phyloP scores from a whole-genome alignment of 108 stramenopile genomes.

The Mediolabrus comicus region DNA sequence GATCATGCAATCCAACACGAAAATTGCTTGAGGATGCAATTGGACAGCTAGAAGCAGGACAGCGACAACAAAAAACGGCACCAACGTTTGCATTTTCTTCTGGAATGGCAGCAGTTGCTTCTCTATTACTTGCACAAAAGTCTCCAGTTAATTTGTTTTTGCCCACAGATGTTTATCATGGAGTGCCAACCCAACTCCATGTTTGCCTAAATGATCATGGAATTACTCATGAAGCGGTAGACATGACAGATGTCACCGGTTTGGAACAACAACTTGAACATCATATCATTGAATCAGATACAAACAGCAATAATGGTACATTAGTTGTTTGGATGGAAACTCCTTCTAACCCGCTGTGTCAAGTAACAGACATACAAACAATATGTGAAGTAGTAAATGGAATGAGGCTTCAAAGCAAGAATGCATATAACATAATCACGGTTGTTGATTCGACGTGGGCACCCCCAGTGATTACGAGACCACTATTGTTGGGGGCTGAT shows the following conservation, averaged over 20 bases:
- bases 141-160: conserved; percentile 63
- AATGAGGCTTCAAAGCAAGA: not conserved
- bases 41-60: conserved; percentile 52
- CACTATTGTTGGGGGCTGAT: conserved; percentile 68
- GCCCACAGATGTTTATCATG: conserved; percentile 81
- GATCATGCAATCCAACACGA: conserved; percentile 83
- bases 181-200: conserved; percentile 67
- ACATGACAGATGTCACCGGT: conserved; percentile 51
- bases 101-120: conserved; percentile 84
- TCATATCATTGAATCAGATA: conserved; percentile 17
- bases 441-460: conserved; percentile 89
- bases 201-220: conserved; percentile 58
- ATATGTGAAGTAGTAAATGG: conserved; percentile 44
- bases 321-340: conserved; percentile 91
- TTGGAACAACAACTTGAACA: conserved; percentile 19
- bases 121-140: conserved; percentile 69
- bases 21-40: conserved; percentile 61
- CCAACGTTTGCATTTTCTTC: conserved; percentile 79
- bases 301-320: conserved; percentile 10
- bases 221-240: conserved; percentile 43
- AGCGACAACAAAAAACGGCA: conserved; percentile 1
- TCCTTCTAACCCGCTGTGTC: conserved; percentile 83
- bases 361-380: conserved; percentile 72
- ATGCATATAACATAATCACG: conserved; percentile 38
- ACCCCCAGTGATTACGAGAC: conserved; percentile 69